Evolutionary conservation across 2,329 filamentous ascomycete species (phyloP), one percentile per base, ranked within the genome.

Genomic region (Penicillium rolfsii): DNA sequence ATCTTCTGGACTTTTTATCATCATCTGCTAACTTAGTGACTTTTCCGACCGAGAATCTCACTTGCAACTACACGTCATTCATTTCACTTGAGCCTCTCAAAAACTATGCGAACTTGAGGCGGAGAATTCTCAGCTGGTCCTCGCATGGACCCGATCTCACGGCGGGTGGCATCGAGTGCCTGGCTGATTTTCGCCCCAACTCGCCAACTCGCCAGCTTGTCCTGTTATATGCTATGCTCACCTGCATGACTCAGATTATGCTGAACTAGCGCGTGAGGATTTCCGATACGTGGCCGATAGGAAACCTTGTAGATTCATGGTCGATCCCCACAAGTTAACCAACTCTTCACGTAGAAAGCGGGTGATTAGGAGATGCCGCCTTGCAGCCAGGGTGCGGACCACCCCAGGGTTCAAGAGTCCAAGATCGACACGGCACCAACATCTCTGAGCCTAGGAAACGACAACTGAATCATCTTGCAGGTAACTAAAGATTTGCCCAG

Each of bases 301-400:
- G 48, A n/a, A 35, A 30, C 30, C 28, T 50, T 35, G 48, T 50
- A 50, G 48, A 50, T 35, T 22, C 8, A 16, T 35, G n/a, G 28
- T 50, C 35, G 48, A 35, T 30, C 28, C 16, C 48, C 48, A 35
- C 35, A 35, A 30, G 19, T 50, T 14, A n/a, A 50, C 48, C n/a
- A 33, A 48, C 28, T 22, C n/a, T 19, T 28, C 45, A n/a, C 22
- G 48, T 50, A 50, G 48, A 33, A 35, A 12, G n/a, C 12, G 48
- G 7, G 14, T 50, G 11, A n/a, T 30, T 26, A 50, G 30, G 48
- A 35, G 28, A 22, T 22, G 28, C 48, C 48, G 48, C 48, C 19
- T 52, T 61, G 30, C 52, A 61, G 52, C 55, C 61, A 63, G 61
- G 59, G 61, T 33, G 58, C 28, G 55, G 41, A 35, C 50, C 36